Evolutionary conservation across 768 basidiomycete genomes (phyloP).

Genomic region (Calocybe cyanea): DNA sequence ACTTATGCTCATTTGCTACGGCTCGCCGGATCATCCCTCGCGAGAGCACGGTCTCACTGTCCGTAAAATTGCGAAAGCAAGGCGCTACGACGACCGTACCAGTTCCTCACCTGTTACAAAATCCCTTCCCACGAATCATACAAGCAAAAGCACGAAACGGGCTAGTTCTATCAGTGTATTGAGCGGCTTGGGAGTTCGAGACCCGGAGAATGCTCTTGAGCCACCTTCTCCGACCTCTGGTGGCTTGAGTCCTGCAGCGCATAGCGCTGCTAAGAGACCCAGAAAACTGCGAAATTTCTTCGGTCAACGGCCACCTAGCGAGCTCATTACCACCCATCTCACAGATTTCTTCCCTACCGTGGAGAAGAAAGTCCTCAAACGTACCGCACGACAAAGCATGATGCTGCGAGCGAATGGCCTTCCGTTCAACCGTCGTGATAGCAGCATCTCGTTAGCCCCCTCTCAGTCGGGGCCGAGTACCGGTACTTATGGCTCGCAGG

Average conservation of each 20-base stretch:
- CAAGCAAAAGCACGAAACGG: constrained; percentile 67
- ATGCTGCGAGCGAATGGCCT: constrained; percentile 49
- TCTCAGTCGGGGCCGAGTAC: constrained; percentile 58
- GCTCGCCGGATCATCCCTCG: constrained; percentile 70
- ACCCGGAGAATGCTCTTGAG: constrained; percentile 66
- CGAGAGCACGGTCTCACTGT: constrained; percentile 79
- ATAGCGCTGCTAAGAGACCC: constrained; percentile 42
- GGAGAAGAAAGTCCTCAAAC: constrained; percentile 86
- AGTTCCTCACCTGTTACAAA: constrained; percentile 31
- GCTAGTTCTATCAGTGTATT: constrained; percentile 94
- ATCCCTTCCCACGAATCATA: constrained; percentile 20
- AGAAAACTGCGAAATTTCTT: constrained; percentile 93
- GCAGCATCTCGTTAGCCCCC: constrained; percentile 46
- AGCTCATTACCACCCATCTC: constrained; percentile 92
- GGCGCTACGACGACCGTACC: constrained; percentile 38
- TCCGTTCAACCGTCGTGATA: constrained; percentile 39
- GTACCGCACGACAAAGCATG: constrained; percentile 88
- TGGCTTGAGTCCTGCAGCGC: constrained; percentile 29
- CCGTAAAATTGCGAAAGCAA: constrained; percentile 46
- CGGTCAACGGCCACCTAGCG: constrained; percentile 95
- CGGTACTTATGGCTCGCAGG: constrained; percentile 56
- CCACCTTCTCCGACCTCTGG: constrained; percentile 50
- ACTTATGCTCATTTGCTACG: constrained; percentile 79
- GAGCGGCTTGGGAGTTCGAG: constrained; percentile 86
- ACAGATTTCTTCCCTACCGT: constrained; percentile 94